Evolutionary conservation across 1,284 basidiomycete genomes (phyloP).

Genomic region (Cystobasidiaceae sp.): DNA sequence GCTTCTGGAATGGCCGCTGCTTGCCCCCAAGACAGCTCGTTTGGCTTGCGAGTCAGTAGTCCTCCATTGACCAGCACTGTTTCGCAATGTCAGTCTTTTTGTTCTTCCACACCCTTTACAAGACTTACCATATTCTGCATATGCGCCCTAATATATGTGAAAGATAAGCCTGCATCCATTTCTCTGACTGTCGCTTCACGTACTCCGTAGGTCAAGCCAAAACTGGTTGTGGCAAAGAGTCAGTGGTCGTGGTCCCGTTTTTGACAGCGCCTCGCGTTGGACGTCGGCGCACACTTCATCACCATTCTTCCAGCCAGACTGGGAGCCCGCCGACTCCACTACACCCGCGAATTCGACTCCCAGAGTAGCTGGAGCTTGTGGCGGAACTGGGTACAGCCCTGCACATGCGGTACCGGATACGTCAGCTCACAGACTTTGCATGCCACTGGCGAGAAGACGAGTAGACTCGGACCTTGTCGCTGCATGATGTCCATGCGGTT

Average conservation of each 20-base stretch:
- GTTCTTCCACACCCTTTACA: background rate
- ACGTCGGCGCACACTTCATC: slow-evolving; percentile 66
- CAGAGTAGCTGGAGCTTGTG: slow-evolving; percentile 68
- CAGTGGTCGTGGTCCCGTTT: too few species aligned
- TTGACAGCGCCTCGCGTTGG: too few species aligned
- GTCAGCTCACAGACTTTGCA: too few species aligned
- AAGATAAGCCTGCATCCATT: too few species aligned
- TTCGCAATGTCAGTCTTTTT: background rate
- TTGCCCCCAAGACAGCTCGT: slow-evolving; percentile 68
- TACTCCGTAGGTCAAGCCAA: slow-evolving; percentile 69
- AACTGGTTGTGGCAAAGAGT: too few species aligned
- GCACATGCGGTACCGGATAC: too few species aligned
- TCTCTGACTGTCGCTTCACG: too few species aligned
- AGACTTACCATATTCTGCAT: slow-evolving; percentile 74
- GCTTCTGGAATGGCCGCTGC: slow-evolving; percentile 77
- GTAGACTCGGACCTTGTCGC: slow-evolving; percentile 50
- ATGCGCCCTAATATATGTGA: too few species aligned
- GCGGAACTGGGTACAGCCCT: slow-evolving; percentile 69
- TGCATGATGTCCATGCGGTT: slow-evolving; percentile 84
- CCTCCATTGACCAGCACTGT: slow-evolving; percentile 55
- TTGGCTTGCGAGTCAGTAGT: slow-evolving; percentile 71
- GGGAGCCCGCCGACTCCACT: slow-evolving; percentile 58
- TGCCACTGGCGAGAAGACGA: too few species aligned
- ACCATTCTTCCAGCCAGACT: slow-evolving; percentile 59
- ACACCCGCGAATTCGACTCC: slow-evolving; percentile 87